Base-by-base conservation (phyloP, 2,329 filamentous ascomycete genomes). In the Exophiala oligosperma region DNA sequence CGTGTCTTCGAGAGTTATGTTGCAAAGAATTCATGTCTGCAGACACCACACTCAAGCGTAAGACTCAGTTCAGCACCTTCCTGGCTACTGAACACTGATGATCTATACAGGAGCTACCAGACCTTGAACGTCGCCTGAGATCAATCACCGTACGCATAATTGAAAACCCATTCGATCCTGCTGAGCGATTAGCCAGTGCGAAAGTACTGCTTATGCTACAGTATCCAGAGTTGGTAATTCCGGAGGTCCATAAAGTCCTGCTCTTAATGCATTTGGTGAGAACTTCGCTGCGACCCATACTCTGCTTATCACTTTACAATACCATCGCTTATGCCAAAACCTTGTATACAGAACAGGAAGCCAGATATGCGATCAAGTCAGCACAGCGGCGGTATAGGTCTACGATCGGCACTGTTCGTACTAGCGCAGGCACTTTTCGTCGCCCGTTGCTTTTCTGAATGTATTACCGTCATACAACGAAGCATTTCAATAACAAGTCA, bases 211-310 rank as follows among this genome's bases (percentile, higher is more conserved):
- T 54, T 9, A 54, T 37, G 21, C 51, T 46, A 23, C 26, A 41
- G 41, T 54, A 47, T 24, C 51, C 51, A 21, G 38, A 54, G 17
- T 28, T 54, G n/a, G 40, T 23, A n/a, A 41, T 43, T 1, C 38
- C 40, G 7, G 51, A 54, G 21, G 38, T 24, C 7, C 28, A 54
- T 17, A 54, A 54, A 28, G 51, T 28, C 5, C 46, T 41, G 24
- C 4, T 43, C n/a, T 35, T 43, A 9, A 29, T 28, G 12, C 11
- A 28, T 24, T 8, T 7, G n/a, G 46, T 48, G 32, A 48, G 24
- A 48, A 9, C 26, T 9, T 14, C 7, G 11, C 3, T 8, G 23
- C 4, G 3, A 47, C 21, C 11, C 21, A 43, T 17, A 2, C 3
- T 17, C 40, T 23, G n/a, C n/a, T 17, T 41, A n/a, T 9, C 11